phyloP scores from a whole-genome alignment of 2,329 filamentous ascomycete genomes.

The Botrytis porri region DNA sequence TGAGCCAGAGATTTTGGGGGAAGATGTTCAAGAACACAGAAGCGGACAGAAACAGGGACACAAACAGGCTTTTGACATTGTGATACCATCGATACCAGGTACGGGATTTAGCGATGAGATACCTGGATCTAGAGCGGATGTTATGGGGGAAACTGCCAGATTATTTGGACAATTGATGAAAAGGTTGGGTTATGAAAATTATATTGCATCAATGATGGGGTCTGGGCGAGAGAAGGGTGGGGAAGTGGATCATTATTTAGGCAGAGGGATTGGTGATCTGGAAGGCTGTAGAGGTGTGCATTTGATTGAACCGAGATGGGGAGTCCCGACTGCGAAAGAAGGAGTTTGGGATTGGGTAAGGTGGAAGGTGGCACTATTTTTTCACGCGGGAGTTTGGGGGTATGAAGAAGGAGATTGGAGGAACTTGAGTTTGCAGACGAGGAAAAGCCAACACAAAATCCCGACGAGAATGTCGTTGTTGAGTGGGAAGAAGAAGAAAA shows the following conservation, averaged over 20 bases:
- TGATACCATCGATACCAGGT: constrained; percentile 63
- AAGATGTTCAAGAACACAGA: background rate
- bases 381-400: constrained; percentile 52
- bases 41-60: background rate
- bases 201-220: constrained; percentile 55
- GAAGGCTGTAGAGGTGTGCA: constrained; percentile 59
- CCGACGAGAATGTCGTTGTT: constrained; percentile 20
- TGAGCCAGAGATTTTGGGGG: background rate
- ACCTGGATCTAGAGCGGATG: constrained; percentile 28
- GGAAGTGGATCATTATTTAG: constrained; percentile 52
- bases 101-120: constrained; percentile 66
- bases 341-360: constrained; percentile 52
- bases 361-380: constrained; percentile 52
- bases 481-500: constrained; percentile 1
- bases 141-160: constrained; percentile 53
- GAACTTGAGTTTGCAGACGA: constrained; percentile 37
- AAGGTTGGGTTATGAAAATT: constrained; percentile 56
- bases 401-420: constrained; percentile 53
- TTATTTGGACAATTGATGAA: constrained; percentile 59
- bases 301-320: constrained; percentile 56
- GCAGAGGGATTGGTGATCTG: constrained; percentile 47
- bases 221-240: constrained; percentile 47
- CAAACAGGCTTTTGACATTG: constrained; percentile 59
- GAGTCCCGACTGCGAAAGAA: constrained; percentile 45
- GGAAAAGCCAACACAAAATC: background rate